A percentile compares a stretch with the other conserved stretches of the same genome.
Evolutionary conservation across 2,329 filamentous ascomycete genomes (phyloP).

Genomic region (Meredithiella fracta): DNA sequence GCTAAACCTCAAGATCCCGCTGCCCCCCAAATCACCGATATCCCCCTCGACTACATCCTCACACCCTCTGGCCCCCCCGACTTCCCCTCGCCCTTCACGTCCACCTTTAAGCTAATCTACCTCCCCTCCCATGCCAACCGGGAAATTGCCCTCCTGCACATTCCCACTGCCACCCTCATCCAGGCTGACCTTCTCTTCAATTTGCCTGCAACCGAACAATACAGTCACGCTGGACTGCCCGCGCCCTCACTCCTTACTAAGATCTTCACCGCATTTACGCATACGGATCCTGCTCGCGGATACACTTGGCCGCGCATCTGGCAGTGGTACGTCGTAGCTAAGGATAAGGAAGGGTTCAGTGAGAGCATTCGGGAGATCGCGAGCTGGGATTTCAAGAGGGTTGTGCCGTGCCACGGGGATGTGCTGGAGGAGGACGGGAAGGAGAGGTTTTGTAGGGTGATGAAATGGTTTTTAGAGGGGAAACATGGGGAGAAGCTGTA

Average conservation of each 20-base stretch:
- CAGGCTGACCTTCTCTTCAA: constrained; percentile 89
- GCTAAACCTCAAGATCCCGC: constrained; percentile 27
- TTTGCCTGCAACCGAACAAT: constrained; percentile 75
- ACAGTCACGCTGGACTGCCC: constrained; percentile 26
- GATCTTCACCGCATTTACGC: constrained; percentile 38
- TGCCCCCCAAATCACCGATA: constrained; percentile 26
- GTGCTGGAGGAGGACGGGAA: constrained; percentile 61
- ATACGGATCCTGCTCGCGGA: constrained; percentile 30
- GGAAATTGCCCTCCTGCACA: constrained; percentile 77
- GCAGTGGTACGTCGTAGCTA: constrained; percentile 48
- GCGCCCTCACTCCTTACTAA: constrained; percentile 21
- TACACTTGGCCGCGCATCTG: constrained; percentile 55
- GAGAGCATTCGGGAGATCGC: constrained; percentile 46
- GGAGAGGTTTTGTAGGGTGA: constrained; percentile 57
- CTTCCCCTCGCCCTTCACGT: constrained; percentile 58
- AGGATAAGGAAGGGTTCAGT: constrained; percentile 21
- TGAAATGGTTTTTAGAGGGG: constrained; percentile 58
- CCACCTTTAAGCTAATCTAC: constrained; percentile 74
- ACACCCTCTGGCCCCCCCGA: constrained; percentile 36
- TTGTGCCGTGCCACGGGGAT: constrained; percentile 91
- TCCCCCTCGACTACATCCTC: constrained; percentile 52
- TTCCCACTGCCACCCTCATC: constrained; percentile 62
- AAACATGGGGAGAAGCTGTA: not conserved
- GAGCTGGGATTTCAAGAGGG: constrained; percentile 66
- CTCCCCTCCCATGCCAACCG: constrained; percentile 66